A percentile compares a stretch with the other conserved stretches of the same genome.
Conservation (phyloP, 1,284 basidiomycete species). For the Trichosporon asahii region DNA sequence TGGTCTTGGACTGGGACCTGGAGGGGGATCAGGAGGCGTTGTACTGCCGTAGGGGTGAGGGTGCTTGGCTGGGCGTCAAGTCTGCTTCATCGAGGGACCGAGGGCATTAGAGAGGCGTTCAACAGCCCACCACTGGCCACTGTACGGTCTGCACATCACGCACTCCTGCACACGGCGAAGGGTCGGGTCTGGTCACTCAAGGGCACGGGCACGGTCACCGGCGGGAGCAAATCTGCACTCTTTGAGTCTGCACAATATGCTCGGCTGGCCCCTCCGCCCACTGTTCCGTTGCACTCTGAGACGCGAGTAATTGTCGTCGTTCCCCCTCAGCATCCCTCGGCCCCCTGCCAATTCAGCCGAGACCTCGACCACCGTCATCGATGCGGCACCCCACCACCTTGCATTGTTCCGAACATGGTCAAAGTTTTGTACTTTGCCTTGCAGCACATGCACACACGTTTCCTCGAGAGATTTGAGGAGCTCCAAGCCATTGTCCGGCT, state of each 20-base stretch:
- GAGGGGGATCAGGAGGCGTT: not conserved
- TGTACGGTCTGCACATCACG: not conserved
- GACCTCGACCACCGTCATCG: not conserved
- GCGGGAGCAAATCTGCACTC: not conserved
- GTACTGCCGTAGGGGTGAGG: not conserved
- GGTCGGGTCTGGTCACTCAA: not conserved
- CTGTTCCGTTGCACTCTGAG: not conserved
- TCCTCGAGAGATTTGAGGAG: too few relatives aligned
- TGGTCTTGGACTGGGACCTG: not conserved
- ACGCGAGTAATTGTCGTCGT: not conserved
- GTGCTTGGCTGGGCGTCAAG: not conserved
- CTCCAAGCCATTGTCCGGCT: too few relatives aligned
- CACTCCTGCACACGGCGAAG: not conserved
- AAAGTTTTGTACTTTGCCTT: not conserved
- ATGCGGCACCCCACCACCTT: not conserved
- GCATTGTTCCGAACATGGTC: not conserved
- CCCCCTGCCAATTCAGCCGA: not conserved
- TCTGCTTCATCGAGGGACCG: not conserved
- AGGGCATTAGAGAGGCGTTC: conserved; percentile 1
- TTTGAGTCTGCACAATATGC: not conserved
- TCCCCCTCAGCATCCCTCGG: not conserved
- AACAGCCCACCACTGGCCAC: not conserved
- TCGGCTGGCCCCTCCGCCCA: not conserved
- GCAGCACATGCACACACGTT: too few relatives aligned
- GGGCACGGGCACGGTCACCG: not conserved